Conservation (phyloP, 352 stramenopile species). For the Paralagenidium karlingii region DNA sequence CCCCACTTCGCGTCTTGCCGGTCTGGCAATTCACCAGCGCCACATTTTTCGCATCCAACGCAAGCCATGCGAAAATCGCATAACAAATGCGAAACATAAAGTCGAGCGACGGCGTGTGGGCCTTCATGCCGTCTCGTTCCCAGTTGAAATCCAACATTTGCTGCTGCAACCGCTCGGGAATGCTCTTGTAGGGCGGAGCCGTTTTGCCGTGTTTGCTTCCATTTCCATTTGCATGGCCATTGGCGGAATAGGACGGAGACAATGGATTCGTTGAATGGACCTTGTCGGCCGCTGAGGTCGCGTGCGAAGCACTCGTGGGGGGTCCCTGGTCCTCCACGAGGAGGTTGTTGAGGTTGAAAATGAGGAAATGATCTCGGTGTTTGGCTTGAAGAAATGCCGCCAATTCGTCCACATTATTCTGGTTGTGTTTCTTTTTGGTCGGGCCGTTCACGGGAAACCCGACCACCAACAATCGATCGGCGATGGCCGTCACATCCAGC, state of each 20-base stretch:
- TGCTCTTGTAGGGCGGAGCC: background rate
- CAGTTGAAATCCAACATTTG: conserved; percentile 80
- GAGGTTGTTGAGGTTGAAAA: conserved; percentile 73
- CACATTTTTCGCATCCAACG: conserved; percentile 66
- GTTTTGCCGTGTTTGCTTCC: background rate
- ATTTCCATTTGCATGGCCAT: too few species aligned
- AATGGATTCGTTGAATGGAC: background rate
- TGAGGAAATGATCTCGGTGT: conserved; percentile 47
- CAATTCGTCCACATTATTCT: conserved; percentile 62
- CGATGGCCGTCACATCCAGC: conserved; percentile 68
- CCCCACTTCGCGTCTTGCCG: conserved; percentile 87
- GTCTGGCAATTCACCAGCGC: conserved; percentile 84
- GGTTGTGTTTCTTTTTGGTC: conserved; percentile 61
- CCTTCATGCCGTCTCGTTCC: conserved; percentile 72
- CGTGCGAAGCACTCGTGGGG: background rate
- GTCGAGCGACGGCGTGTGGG: conserved; percentile 66
- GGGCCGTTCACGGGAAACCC: conserved; percentile 33
- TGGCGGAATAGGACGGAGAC: background rate
- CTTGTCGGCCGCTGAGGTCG: conserved; percentile 5
- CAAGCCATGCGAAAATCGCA: conserved; percentile 85
- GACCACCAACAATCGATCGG: conserved; percentile 40
- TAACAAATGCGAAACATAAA: conserved; percentile 89
- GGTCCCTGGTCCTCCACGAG: conserved; percentile 18
- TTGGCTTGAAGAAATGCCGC: conserved; percentile 33
- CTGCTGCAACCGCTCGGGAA: conserved; percentile 40